Percentiles rank a stretch among this genome's conserved stretches.
phyloP scores from a whole-genome alignment of 2,329 filamentous ascomycete genomes.

The Sarocladium strictum region DNA sequence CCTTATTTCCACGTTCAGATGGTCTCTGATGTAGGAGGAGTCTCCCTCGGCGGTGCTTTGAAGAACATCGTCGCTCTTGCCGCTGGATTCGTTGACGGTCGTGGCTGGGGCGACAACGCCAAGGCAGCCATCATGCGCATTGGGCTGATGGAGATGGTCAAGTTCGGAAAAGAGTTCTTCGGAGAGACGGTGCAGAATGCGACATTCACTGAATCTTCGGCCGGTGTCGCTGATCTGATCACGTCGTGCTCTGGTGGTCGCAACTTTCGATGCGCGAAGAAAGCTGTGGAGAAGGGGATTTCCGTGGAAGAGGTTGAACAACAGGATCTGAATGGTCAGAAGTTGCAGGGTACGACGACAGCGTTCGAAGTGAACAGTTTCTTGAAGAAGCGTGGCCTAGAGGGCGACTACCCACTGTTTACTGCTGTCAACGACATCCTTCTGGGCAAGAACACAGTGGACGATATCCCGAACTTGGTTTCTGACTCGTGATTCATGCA shows the following conservation, averaged over 20 bases:
- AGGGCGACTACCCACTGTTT: constrained; percentile 85
- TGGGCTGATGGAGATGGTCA: constrained; percentile 91
- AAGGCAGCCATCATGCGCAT: constrained; percentile 99
- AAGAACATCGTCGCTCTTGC: constrained; percentile 97
- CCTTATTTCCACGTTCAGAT: constrained; percentile 97
- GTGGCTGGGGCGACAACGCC: constrained; percentile 97
- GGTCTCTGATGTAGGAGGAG: constrained; percentile 91
- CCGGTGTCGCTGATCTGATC: constrained; percentile 91
- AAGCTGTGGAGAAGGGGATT: constrained; percentile 73
- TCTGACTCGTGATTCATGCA: constrained; percentile 19
- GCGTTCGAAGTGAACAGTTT: constrained; percentile 89
- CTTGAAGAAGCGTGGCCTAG: constrained; percentile 68
- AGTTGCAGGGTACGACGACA: constrained; percentile 89
- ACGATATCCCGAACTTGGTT: constrained; percentile 73
- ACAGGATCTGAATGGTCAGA: constrained; percentile 90
- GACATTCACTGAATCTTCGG: constrained; percentile 96
- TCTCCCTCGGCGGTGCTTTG: constrained; percentile 86
- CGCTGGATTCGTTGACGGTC: constrained; percentile 89
- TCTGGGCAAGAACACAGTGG: constrained; percentile 66
- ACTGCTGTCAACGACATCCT: constrained; percentile 81
- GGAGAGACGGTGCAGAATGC: constrained; percentile 69
- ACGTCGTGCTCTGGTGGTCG: constrained; percentile 88
- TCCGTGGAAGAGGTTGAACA: constrained; percentile 83
- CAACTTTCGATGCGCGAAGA: constrained; percentile 91
- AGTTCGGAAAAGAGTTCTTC: constrained; percentile 93